Base-by-base conservation (phyloP, 176 grass and related monocot species). In the Eleusine coracana region DNA sequence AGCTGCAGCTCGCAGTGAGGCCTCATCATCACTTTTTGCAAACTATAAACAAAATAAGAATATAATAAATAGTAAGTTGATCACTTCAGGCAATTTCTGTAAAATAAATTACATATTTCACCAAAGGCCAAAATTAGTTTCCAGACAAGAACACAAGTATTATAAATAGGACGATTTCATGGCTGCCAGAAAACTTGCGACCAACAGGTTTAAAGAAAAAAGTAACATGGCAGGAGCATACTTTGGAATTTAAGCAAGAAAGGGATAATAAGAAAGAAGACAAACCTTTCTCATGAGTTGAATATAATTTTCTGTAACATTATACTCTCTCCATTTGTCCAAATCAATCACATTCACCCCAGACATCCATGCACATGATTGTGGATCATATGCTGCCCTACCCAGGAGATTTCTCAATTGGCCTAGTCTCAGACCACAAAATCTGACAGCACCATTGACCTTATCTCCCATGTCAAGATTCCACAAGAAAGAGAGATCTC, bases 361-460 rank as follows among this genome's bases (percentile, higher is more conserved):
- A 83, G 91, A 92, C 89, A 99, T 99, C 97, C 97, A 99, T 44
- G 91, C 89, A 85, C 97, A 99, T 81, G 97, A 99, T 62, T 90
- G 83, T 16, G 74, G 85, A 80, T 99, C 86, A 81, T 99, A 96
- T 42, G 73, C 87, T 75, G 87, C 79, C 72, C 83, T 88, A 70
- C 89, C 91, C 50, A 99, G 66, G 74, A 94, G 85, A 3, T 80
- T 89, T 88, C 86, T 93, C 34, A 99, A 76, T 52, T 99, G 91
- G 40, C 91, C 85, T 52, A 96, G 50, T 93, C 81, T 93, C 37
- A 99, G 66, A 71, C 93, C 85, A 87, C 96, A 99, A 85, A 92
- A 93, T 56, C 79, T 93, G 65, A 92, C 68, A 74, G 93, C 96
- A 58, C 91, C 96, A 86, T 94, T 99, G 15, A 96, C 96, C 84